phyloP scores from a whole-genome alignment of 495 filamentous ascomycete genomes.

The Penicillium canescens region DNA sequence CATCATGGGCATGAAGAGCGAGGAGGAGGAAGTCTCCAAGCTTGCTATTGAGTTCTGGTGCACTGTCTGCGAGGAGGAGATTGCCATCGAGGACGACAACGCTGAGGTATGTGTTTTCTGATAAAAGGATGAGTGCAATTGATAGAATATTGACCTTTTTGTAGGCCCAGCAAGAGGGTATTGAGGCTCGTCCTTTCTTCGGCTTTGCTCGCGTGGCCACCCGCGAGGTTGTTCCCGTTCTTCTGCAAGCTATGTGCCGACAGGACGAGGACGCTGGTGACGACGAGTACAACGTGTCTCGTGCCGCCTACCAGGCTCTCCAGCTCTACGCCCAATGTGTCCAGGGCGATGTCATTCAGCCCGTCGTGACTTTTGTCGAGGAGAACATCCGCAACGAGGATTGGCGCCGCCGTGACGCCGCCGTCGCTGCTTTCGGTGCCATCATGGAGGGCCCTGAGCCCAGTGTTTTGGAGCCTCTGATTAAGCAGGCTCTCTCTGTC shows the following conservation, averaged over 20 bases:
- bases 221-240: constrained; percentile 87
- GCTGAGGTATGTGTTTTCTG: constrained; percentile 58
- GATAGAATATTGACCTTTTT: constrained; percentile 5
- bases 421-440: constrained; percentile 96
- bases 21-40: constrained; percentile 97
- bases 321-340: constrained; percentile 94
- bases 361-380: constrained; percentile 88
- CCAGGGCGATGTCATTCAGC: constrained; percentile 72
- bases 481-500: constrained; percentile 90
- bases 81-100: constrained; percentile 96
- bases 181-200: constrained; percentile 82
- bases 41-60: constrained; percentile 99
- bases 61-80: constrained; percentile 98
- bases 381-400: constrained; percentile 83
- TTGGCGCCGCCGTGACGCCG: constrained; percentile 92
- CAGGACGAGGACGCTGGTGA: constrained; percentile 97
- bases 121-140: not conserved
- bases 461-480: constrained; percentile 80
- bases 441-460: constrained; percentile 99
- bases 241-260: constrained; percentile 84
- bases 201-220: constrained; percentile 90
- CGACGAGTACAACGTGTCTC: constrained; percentile 95
- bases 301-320: constrained; percentile 94
- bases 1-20: constrained; percentile 98
- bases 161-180: constrained; percentile 65